Conservation (phyloP, 1,139 yeast species). For the Saccharomyces hybrid region DNA sequence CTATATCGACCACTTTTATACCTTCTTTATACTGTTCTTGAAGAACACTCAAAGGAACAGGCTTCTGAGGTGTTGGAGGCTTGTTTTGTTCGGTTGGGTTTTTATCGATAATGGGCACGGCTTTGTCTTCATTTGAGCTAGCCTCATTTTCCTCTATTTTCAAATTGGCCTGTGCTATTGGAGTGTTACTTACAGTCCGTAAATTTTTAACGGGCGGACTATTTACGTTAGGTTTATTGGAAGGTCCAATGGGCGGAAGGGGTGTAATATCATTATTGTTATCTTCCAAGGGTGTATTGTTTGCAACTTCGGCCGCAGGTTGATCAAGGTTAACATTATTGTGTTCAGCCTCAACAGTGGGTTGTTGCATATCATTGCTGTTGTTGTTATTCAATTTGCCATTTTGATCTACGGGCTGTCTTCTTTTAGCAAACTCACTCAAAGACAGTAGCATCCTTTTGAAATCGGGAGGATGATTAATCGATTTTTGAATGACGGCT, state of each 20-base stretch:
- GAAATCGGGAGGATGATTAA: constrained; percentile 32
- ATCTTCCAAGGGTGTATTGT: background rate
- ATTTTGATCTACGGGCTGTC: constrained; percentile 15
- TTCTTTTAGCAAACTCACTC: constrained; percentile 25
- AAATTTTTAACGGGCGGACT: background rate
- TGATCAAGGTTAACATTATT: background rate
- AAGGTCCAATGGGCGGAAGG: background rate
- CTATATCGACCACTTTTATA: constrained; percentile 43
- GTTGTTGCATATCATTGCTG: constrained; percentile 11
- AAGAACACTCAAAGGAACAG: constrained; percentile 34
- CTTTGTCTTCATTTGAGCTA: background rate
- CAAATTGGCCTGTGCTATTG: background rate
- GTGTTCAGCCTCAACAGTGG: background rate
- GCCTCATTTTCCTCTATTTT: background rate
- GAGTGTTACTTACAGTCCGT: background rate
- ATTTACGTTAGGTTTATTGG: background rate
- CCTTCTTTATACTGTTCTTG: constrained; percentile 36
- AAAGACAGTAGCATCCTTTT: constrained; percentile 25
- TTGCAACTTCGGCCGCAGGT: background rate
- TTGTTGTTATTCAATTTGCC: constrained; percentile 1
- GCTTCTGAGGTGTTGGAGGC: constrained; percentile 23
- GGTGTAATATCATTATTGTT: background rate
- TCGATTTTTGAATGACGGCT: constrained; percentile 31
- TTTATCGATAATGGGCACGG: background rate
- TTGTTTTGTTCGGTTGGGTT: constrained; percentile 4